phyloP scores from a whole-genome alignment of 75 land plant genomes.

The Ceratopteris richardii region DNA sequence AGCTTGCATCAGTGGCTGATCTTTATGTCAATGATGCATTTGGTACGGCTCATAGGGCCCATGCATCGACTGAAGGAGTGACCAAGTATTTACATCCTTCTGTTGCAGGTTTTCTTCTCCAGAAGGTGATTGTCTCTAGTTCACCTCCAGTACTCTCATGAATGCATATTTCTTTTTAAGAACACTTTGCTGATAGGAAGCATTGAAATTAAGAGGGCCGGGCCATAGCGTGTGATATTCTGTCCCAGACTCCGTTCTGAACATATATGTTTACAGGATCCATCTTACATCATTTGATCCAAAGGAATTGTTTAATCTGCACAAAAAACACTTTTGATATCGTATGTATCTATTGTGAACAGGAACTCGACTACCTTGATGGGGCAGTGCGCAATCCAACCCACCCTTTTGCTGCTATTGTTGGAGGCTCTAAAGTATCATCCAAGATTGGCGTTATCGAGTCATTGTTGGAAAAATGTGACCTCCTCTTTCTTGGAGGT shows the following conservation, averaged over 20 bases:
- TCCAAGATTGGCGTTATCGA: slow-evolving; percentile 87
- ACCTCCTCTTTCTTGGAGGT: slow-evolving; percentile 52
- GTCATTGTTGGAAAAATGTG: slow-evolving; percentile 58
- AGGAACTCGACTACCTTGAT: slow-evolving; percentile 77
- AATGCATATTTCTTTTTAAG: too few species aligned
- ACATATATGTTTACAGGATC: too few species aligned
- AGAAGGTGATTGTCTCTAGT: slow-evolving; percentile 46
- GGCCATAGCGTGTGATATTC: too few species aligned
- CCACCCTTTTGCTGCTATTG: slow-evolving; percentile 88
- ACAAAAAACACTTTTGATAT: too few species aligned
- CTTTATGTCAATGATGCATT: slow-evolving; percentile 91
- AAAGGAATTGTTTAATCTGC: too few species aligned
- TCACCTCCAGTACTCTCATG: neutral
- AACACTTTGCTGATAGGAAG: neutral
- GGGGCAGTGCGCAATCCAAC: slow-evolving; percentile 70
- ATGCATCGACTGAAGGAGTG: slow-evolving; percentile 87
- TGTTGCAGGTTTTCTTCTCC: slow-evolving; percentile 89
- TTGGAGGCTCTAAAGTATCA: slow-evolving; percentile 84
- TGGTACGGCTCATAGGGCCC: slow-evolving; percentile 91
- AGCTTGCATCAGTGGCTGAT: slow-evolving; percentile 77
- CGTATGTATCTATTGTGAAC: too few species aligned
- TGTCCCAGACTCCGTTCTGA: too few species aligned
- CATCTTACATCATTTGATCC: too few species aligned
- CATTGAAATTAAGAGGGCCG: neutral
- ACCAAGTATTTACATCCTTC: slow-evolving; percentile 66